phyloP scores from a whole-genome alignment of 164 flowering plant genomes.

The Aristolochia californica region DNA sequence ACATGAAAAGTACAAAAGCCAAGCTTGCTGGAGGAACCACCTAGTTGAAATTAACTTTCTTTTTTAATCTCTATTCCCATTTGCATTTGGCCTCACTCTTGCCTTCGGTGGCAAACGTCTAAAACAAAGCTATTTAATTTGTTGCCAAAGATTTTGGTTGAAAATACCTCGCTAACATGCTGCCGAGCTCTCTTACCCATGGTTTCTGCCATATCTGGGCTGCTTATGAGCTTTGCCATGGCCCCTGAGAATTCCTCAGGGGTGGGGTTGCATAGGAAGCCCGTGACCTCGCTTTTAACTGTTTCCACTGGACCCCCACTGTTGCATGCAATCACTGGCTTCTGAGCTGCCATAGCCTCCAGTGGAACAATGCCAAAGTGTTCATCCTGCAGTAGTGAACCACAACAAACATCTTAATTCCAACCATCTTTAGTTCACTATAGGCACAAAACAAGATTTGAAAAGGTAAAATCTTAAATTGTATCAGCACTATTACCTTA shows the following conservation, averaged over 20 bases:
- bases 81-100: background rate
- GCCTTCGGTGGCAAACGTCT: constrained; percentile 20
- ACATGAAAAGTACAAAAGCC: too few species aligned
- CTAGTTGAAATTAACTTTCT: too few species aligned
- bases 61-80: background rate
- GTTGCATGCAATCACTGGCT: constrained; percentile 92
- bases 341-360: constrained; percentile 95
- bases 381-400: constrained; percentile 50
- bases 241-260: constrained; percentile 54
- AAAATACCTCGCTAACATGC: constrained; percentile 63
- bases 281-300: constrained; percentile 55
- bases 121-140: constrained; percentile 42
- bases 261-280: constrained; percentile 75
- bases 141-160: constrained; percentile 64
- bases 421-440: too few species aligned
- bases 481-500: constrained; percentile 29
- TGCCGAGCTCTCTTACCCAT: constrained; percentile 66
- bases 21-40: too few species aligned
- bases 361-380: constrained; percentile 94
- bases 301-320: constrained; percentile 97
- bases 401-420: background rate
- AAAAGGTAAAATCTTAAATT: background rate
- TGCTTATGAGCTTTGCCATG: constrained; percentile 57
- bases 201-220: constrained; percentile 41
- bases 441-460: background rate